A percentile compares a stretch with the other conserved stretches of the same genome.
Evolutionary conservation across 2,329 filamentous ascomycete genomes (phyloP).

Genomic region (Fusarium pilosicola): DNA sequence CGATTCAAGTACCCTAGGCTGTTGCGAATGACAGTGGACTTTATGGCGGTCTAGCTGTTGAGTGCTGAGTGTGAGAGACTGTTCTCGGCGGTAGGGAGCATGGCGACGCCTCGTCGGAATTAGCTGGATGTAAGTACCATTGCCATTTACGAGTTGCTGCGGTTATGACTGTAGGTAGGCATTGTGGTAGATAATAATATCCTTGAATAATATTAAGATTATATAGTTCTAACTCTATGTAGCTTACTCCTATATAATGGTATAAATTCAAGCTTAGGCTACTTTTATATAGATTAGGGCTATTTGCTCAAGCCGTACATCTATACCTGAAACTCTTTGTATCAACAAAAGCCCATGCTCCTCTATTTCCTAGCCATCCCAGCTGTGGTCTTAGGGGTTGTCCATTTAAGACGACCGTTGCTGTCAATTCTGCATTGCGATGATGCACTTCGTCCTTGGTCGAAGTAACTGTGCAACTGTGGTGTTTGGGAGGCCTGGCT

Average conservation of each 20-base stretch:
- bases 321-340: accelerated
- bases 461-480: not conserved
- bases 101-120: too few species aligned
- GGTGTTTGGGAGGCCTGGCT: not conserved
- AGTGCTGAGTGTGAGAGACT: too few species aligned
- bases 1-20: too few species aligned
- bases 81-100: too few species aligned
- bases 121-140: too few species aligned
- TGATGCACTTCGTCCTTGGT: not conserved
- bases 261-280: accelerated
- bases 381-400: accelerated
- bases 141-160: too few species aligned
- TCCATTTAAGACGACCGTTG: not conserved
- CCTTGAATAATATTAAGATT: too few species aligned
- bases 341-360: not conserved
- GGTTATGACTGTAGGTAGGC: too few species aligned
- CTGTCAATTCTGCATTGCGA: not conserved
- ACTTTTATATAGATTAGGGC: too few species aligned
- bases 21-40: too few species aligned
- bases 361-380: not conserved
- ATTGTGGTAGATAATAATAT: accelerated
- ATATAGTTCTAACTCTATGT: accelerated
- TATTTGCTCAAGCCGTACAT: not conserved
- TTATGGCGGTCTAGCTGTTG: too few species aligned
- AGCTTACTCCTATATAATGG: too few species aligned